Conservation (phyloP, 192 early-diverging fungal species). For the Podochytrium sp. region DNA sequence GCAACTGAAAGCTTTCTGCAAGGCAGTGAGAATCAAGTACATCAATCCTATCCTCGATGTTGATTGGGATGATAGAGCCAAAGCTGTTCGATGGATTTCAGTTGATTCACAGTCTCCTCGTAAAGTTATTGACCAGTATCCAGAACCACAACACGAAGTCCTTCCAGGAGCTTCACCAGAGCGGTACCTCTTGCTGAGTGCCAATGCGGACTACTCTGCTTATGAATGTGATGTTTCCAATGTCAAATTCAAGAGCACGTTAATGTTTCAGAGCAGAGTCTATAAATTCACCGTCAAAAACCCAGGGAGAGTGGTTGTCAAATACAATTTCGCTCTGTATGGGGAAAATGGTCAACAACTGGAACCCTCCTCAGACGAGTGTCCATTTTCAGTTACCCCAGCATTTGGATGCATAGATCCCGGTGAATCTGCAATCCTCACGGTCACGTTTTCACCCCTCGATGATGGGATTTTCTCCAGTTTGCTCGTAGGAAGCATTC, state of each 20-base stretch:
- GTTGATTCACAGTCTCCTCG: constrained; percentile 25
- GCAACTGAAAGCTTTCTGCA: constrained; percentile 27
- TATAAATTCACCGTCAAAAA: constrained; percentile 52
- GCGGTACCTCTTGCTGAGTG: constrained; percentile 41
- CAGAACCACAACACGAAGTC: constrained; percentile 52
- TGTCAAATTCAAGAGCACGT: constrained; percentile 60
- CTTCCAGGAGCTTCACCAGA: constrained; percentile 27
- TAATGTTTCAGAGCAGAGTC: constrained; percentile 62
- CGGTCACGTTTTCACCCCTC: constrained; percentile 51
- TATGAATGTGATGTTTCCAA: constrained; percentile 54
- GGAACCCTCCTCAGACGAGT: constrained; percentile 32
- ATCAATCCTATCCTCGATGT: constrained; percentile 28
- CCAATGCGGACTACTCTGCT: constrained; percentile 54
- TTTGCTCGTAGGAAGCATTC: constrained; percentile 35
- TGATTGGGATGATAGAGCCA: constrained; percentile 60
- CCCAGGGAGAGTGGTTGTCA: constrained; percentile 50
- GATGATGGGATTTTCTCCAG: constrained; percentile 52
- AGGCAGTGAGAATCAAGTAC: constrained; percentile 48
- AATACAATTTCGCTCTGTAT: constrained; percentile 43
- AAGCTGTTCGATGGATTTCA: constrained; percentile 45
- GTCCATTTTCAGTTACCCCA: constrained; percentile 54
- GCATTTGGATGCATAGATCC: constrained; percentile 42
- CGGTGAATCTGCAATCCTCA: constrained; percentile 43
- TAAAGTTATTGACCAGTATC: constrained; percentile 50
- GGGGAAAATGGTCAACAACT: constrained; percentile 35